A percentile compares a stretch with the other conserved stretches of the same genome.
Conservation (phyloP, 345 rosid species). For the Heritiera littoralis region DNA sequence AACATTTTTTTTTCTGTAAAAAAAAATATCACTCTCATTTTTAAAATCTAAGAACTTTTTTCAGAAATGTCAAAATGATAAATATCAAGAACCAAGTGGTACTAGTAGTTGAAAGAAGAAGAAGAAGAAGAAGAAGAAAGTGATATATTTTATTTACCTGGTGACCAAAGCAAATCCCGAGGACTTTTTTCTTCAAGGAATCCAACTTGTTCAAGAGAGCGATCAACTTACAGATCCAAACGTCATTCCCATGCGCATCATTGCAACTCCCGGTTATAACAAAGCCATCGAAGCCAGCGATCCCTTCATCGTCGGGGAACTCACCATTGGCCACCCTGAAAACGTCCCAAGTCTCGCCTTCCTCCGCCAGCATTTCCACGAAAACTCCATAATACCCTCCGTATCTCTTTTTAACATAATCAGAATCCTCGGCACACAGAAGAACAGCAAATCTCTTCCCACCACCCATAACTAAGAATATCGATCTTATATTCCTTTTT, state of each 20-base stretch:
- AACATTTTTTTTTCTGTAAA: no score
- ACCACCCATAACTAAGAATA: not conserved
- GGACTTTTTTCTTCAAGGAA: slow-evolving; percentile 51
- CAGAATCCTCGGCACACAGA: slow-evolving; percentile 71
- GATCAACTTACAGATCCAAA: slow-evolving; percentile 58
- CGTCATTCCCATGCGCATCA: slow-evolving; percentile 59
- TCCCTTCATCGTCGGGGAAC: slow-evolving; percentile 46
- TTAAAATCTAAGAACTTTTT: not conserved
- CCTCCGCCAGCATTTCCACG: slow-evolving; percentile 52
- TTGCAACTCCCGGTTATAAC: slow-evolving; percentile 65
- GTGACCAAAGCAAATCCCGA: slow-evolving; percentile 73
- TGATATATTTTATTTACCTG: slow-evolving; percentile 39
- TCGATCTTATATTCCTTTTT: no score
- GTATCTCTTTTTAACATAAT: slow-evolving; percentile 50
- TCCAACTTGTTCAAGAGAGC: slow-evolving; percentile 45
- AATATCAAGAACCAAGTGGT: not conserved
- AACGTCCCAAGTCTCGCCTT: slow-evolving; percentile 64
- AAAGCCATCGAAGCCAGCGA: slow-evolving; percentile 51
- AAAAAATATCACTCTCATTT: not conserved
- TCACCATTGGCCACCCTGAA: slow-evolving; percentile 36
- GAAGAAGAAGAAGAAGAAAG: no score
- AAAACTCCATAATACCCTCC: slow-evolving; percentile 65
- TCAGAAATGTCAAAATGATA: not conserved
- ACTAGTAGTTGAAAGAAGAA: no score
- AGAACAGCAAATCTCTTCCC: slow-evolving; percentile 57